A percentile compares a stretch with the other conserved stretches of the same genome.
phyloP scores from a whole-genome alignment of 176 grass and related monocot genomes.

The Alopecurus myosuroides region DNA sequence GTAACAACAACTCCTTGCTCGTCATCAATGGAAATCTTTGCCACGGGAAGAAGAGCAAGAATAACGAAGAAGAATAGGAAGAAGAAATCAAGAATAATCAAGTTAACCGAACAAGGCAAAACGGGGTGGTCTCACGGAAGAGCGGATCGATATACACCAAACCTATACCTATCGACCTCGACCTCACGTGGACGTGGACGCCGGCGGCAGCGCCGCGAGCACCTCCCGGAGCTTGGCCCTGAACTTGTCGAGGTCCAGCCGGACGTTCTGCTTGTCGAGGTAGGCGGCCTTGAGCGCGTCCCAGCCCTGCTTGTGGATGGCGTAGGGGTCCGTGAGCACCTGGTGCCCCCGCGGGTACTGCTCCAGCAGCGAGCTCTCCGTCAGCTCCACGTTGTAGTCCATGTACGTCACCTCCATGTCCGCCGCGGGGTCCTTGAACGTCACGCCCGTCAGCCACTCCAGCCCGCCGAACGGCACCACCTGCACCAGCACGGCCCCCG shows the following conservation, averaged over 20 bases:
- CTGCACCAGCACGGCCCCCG: slow-evolving; percentile 65
- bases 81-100: slow-evolving; percentile 8
- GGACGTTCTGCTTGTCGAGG: slow-evolving; percentile 88
- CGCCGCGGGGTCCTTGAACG: slow-evolving; percentile 61
- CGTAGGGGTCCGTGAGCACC: slow-evolving; percentile 67
- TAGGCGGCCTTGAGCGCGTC: slow-evolving; percentile 73
- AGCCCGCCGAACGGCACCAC: slow-evolving; percentile 72
- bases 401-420: slow-evolving; percentile 93
- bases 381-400: slow-evolving; percentile 71
- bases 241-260: slow-evolving; percentile 59
- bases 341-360: slow-evolving; percentile 80
- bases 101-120: slow-evolving; percentile 6
- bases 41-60: slow-evolving; percentile 10
- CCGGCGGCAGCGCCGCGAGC: slow-evolving; percentile 35
- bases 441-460: slow-evolving; percentile 74
- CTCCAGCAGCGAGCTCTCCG: slow-evolving; percentile 80
- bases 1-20: slow-evolving; percentile 14
- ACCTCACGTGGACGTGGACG: not conserved
- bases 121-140: slow-evolving; percentile 12
- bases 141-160: slow-evolving; percentile 42
- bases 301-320: slow-evolving; percentile 83
- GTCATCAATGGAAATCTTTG: slow-evolving; percentile 10
- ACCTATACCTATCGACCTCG: slow-evolving; percentile 37
- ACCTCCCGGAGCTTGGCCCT: slow-evolving; percentile 45
- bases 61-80: slow-evolving; percentile 7